Evolutionary conservation across 2,329 filamentous ascomycete genomes (phyloP), one percentile per base, ranked within the genome.

Genomic region (Fusarium sacchari): DNA sequence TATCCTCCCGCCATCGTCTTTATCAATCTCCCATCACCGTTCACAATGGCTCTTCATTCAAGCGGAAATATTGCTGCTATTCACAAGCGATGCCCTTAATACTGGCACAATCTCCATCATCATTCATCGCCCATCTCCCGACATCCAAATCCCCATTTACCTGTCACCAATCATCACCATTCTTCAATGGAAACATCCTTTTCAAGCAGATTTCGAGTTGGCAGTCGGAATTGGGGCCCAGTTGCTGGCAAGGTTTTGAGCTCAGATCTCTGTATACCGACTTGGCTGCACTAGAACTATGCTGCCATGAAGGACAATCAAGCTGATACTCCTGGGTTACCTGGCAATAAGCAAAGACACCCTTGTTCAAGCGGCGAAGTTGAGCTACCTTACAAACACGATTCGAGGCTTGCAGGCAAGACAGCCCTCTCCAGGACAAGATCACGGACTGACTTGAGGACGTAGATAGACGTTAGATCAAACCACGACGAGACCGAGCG

Each of bases 311-410:
- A 4, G 4, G 20, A n/a, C 36, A 39, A 40, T 5, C 11, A 40
- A 39, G 20, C 5, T 10, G 6, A 5, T 18, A 18, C n/a, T 15
- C 12, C 32, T 17, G 7, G 28, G 12, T 9, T 14, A 6, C 20
- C 36, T 11, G 12, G 17, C n/a, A 34, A 10, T 2, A 34, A 34
- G 32, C 7, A 58, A 36, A 7, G 12, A 10, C 11, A 46, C 30
- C 20, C 30, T 1, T 26, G 7, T 17, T 3, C 4, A 11, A 28
- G 3, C 7, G 6, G 8, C 13, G n/a, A 5, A 7, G n/a, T 8
- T n/a, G 18, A 57, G 28, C 13, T 11, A 6, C 18, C 7, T 22
- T 7, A 14, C 2, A 6, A 47, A 14, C 7, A n/a, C 9, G 10
- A 6, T 1, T 18, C 10, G 40, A 28, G 17, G 2, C 11, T 28